Conservation (phyloP, 2,329 filamentous ascomycete species). For the Pseudogymnoascus sp. region DNA sequence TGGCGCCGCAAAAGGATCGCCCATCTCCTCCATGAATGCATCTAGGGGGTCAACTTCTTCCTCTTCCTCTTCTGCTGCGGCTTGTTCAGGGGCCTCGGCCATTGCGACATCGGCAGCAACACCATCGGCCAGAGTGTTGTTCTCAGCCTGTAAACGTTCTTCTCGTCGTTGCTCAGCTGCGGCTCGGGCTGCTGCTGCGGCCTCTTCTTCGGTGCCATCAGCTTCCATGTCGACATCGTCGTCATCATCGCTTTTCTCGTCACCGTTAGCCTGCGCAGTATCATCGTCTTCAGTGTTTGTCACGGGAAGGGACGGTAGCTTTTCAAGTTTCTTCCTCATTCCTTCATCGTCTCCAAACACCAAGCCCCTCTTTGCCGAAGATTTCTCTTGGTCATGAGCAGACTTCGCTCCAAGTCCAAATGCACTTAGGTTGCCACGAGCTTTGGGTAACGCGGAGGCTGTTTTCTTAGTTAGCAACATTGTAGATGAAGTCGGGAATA, state of each 20-base stretch:
- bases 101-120: slow-evolving; percentile 23
- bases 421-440: slow-evolving; percentile 65
- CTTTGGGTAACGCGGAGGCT: slow-evolving; percentile 52
- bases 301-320: slow-evolving; percentile 70
- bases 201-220: slow-evolving; percentile 77
- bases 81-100: slow-evolving; percentile 24
- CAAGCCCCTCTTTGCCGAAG: slow-evolving; percentile 62
- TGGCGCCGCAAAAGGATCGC: slow-evolving; percentile 39
- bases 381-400: slow-evolving; percentile 55
- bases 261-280: slow-evolving; percentile 46
- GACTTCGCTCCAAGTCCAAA: slow-evolving; percentile 73
- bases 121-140: slow-evolving; percentile 27
- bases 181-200: slow-evolving; percentile 73
- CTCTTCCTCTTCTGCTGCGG: slow-evolving; percentile 44
- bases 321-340: slow-evolving; percentile 79
- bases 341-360: slow-evolving; percentile 85
- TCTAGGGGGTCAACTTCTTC: slow-evolving; percentile 83
- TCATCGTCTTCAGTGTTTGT: slow-evolving; percentile 51
- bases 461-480: not conserved
- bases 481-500: not conserved
- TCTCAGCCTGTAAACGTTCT: slow-evolving; percentile 45
- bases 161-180: slow-evolving; percentile 82
- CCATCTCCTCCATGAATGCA: slow-evolving; percentile 77
- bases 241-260: slow-evolving; percentile 55
- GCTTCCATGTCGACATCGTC: slow-evolving; percentile 67